Evolutionary conservation across 2,329 filamentous ascomycete species (phyloP), one percentile per base, ranked within the genome.

Genomic region (Aspergillus jensenii): DNA sequence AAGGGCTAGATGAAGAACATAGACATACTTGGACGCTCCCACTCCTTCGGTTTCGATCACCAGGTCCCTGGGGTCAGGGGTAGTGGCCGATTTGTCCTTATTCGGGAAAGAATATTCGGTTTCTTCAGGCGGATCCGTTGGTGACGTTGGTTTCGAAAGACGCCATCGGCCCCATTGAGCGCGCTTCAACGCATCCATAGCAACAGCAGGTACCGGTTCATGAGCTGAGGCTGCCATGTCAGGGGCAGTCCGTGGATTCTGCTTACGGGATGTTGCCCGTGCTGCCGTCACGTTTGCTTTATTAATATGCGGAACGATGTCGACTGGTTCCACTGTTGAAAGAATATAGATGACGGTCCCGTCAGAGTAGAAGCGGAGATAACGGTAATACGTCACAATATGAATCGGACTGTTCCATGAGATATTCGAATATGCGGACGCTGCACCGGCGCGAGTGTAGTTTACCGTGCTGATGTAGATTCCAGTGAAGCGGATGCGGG

Each of bases 391-490:
- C 0, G 95, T 99, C 49, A 99, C 92, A 58, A 98, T 96, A 72
- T 96, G 92, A 37, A 98, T 89, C 8, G 93, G 93, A 23, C 84
- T 88, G 67, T 80, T 81, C 91, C 93, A 96, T 1, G 90, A 88
- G 17, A 89, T 78, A 55, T 87, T 87, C 62, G 87, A 88, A 59
- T 73, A 72, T 19, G 84, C 82, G 3, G 86, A 87, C 11, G 87
- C 82, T 59, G 89, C 89, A 33, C 95, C 95, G 0, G 91, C 80
- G 23, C 95, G 90, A 50, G 91, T 87, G 76, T 99, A 99, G 78
- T 98, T 98, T 59, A 96, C 92, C 0, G 93, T 98, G 74, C 87
- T 91, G 74, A 99, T 98, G 78, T 99, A 99, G 76, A 91, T 90
- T 25, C 95, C 95, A 68, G 95, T 95, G 81, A 96, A 99, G 58